Percentiles rank a stretch among this genome's conserved stretches.
These are phyloP conservation scores for Nitzschia inconspicua DNA, from an alignment of 108 stramenopile species.

Conservation along the genomic window DNA sequence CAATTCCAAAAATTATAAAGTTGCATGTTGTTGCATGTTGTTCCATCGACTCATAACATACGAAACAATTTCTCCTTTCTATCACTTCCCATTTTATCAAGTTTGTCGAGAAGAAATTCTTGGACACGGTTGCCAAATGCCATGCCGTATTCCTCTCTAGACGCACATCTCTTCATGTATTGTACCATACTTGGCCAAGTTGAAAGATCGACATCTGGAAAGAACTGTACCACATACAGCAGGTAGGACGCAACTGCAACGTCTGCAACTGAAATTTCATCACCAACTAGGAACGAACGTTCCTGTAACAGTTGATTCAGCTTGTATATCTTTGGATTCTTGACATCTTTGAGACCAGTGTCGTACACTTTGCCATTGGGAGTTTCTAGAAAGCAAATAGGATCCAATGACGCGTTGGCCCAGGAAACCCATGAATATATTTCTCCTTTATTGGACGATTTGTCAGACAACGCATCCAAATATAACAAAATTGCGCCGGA, in stretches of 20 bases:
- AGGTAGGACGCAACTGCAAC: constrained; percentile 84
- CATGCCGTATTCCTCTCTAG: constrained; percentile 58
- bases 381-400: constrained; percentile 86
- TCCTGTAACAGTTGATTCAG: constrained; percentile 57
- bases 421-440: constrained; percentile 75
- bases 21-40: too few relatives aligned
- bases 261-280: constrained; percentile 71
- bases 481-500: constrained; percentile 85
- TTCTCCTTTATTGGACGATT: constrained; percentile 24
- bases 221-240: constrained; percentile 86
- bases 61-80: constrained; percentile 71
- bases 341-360: constrained; percentile 66
- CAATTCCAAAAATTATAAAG: too few relatives aligned
- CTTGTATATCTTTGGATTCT: constrained; percentile 58
- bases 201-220: constrained; percentile 55
- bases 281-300: constrained; percentile 52
- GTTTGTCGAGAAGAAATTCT: constrained; percentile 22
- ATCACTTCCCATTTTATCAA: constrained; percentile 10
- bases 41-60: constrained; percentile 66
- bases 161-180: constrained; percentile 80
- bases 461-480: constrained; percentile 44
- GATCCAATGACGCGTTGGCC: constrained; percentile 88
- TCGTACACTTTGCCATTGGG: constrained; percentile 82
- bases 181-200: constrained; percentile 68
- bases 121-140: constrained; percentile 76